phyloP scores from a whole-genome alignment of 345 rosid species.

The Gossypium stocksii region DNA sequence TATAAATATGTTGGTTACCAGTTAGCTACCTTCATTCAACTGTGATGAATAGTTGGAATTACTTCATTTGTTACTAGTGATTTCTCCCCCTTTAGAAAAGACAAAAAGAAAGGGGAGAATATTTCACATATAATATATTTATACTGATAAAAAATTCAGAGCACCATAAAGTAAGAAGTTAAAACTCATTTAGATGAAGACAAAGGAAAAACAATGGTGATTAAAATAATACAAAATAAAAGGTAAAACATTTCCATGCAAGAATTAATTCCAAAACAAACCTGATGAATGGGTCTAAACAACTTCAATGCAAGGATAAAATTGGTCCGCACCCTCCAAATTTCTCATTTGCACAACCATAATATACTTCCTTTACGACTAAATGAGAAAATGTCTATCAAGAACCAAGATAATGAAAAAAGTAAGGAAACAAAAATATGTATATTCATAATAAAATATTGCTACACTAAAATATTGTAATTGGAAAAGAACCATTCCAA shows the following conservation, averaged over 20 bases:
- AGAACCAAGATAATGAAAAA: background rate
- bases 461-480: slow-evolving; percentile 1
- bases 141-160: background rate
- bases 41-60: background rate
- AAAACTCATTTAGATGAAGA: background rate
- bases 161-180: background rate
- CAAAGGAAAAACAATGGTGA: background rate
- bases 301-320: slow-evolving; percentile 49
- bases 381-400: background rate
- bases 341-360: slow-evolving; percentile 77
- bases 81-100: background rate
- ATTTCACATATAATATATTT: background rate
- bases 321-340: slow-evolving; percentile 89
- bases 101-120: background rate
- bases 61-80: background rate
- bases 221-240: background rate
- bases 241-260: background rate
- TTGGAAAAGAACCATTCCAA: slow-evolving; percentile 35
- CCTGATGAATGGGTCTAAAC: slow-evolving; percentile 28
- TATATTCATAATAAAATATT: background rate
- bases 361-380: slow-evolving; percentile 64
- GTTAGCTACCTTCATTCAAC: background rate
- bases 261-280: slow-evolving; percentile 14
- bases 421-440: background rate
- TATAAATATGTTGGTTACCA: background rate